A percentile compares a stretch with the other conserved stretches of the same genome.
These are phyloP conservation scores for Aurantiochytrium sp. DNA, from an alignment of 108 stramenopile genomes.

Conservation along the genomic window DNA sequence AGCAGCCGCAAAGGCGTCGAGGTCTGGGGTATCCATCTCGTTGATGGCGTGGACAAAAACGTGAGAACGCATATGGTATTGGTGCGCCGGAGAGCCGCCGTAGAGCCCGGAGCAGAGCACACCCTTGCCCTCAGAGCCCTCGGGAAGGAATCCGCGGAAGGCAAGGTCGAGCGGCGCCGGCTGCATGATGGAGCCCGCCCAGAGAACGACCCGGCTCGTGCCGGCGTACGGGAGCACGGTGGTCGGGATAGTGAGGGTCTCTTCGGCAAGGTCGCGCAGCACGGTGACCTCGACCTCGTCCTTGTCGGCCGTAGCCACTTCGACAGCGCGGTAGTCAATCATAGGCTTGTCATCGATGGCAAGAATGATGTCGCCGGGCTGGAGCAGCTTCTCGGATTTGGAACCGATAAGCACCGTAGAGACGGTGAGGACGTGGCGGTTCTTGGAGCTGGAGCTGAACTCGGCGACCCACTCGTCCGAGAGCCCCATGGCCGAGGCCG, in stretches of 20 bases:
- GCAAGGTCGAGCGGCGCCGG: not conserved
- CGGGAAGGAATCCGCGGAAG: not conserved
- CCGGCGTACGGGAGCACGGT: not conserved
- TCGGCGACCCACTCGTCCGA: not conserved
- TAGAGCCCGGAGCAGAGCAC: not conserved
- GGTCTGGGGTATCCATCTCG: not conserved
- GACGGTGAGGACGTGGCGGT: not conserved
- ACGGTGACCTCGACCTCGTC: not conserved
- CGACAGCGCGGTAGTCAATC: conserved; percentile 7
- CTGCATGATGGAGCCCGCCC: not conserved
- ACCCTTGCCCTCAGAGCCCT: not conserved
- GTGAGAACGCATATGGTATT: not conserved
- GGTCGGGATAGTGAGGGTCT: not conserved
- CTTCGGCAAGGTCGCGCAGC: conserved; percentile 20
- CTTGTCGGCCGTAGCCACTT: not conserved
- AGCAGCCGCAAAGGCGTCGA: not conserved
- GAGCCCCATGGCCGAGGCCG: not conserved
- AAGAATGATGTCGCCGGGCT: conserved; percentile 11
- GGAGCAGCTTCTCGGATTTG: not conserved
- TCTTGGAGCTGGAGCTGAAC: not conserved
- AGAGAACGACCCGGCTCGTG: not conserved
- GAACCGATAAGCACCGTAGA: not conserved
- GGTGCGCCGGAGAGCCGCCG: not conserved
- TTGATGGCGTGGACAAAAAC: not conserved
- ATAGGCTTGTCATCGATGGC: conserved; percentile 18